Evolutionary conservation across 2,329 filamentous ascomycete species (phyloP), one percentile per base, ranked within the genome.

Genomic region (Colletotrichum tamarilloi): DNA sequence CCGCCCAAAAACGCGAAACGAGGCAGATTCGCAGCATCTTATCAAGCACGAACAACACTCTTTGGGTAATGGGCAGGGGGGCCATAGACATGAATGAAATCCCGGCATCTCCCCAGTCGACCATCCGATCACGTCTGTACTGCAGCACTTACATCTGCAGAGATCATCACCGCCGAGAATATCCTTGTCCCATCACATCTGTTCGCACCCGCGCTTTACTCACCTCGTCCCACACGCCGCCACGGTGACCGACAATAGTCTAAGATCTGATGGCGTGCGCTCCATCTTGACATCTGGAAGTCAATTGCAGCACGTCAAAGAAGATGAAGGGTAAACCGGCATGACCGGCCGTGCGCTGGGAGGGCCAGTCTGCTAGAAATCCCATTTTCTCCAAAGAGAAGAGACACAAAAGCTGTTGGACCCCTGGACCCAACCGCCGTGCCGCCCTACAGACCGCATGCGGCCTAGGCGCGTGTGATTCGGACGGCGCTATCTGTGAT

Each of bases 401-500:
- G 16, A 42, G 30, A 11, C 30, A 32, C 16, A 38, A 38, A 28
- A 62, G 30, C 68, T 53, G 35, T 46, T 58, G 38, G 58, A 72
- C 57, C 63, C 68, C 68, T 74, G 62, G n/a, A 22, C 38, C 24
- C 67, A 64, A 30, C 57, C 72, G 62, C 72, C 58, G 56, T 62
- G 30, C 57, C 68, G 57, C 72, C 42, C 68, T 58, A 14, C 62
- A 58, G 63, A 53, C 72, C 68, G 68, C 67, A 72, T 74, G 53
- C 35, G 68, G 72, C 28, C 62, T 74, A 74, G 72, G 49, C 53
- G 68, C 62, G 68, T 72, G 72, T 74, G 72, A 71, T 74, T 74
- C 72, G 58, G 42, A 72, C 58, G 58, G 68, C 72, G 72, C 72
- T 74, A 74, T 74, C 62, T 74, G 72, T 74, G 72, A 74, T 63